phyloP scores from a whole-genome alignment of 1,139 yeast genomes.

The Nakaseomyces sp. region DNA sequence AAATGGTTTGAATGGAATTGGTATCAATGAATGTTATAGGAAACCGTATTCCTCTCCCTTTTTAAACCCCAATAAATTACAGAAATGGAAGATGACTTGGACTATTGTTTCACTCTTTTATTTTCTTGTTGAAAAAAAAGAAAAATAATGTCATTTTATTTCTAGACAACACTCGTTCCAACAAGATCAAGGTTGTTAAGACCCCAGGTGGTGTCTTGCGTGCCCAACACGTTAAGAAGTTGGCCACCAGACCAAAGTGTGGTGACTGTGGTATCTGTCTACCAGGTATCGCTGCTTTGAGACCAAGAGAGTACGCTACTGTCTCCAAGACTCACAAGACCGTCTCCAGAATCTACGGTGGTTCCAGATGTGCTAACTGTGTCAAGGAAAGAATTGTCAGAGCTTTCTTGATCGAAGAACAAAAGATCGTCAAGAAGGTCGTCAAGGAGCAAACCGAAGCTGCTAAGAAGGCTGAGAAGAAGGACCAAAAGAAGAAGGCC shows the following conservation, averaged over 20 bases:
- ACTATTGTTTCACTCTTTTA: no score
- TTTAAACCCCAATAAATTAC: no score
- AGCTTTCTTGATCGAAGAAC: slow-evolving; percentile 99
- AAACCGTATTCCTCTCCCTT: no score
- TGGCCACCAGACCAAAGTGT: slow-evolving; percentile 93
- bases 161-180: slow-evolving; percentile 95
- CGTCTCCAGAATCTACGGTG: slow-evolving; percentile 99
- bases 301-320: slow-evolving; percentile 96
- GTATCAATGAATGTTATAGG: no score
- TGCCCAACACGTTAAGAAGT: slow-evolving; percentile 95
- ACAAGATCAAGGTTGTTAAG: slow-evolving; percentile 98
- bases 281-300: slow-evolving; percentile 85
- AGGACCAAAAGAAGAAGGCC: slow-evolving; percentile 15
- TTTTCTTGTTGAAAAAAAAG: no score
- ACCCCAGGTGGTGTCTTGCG: slow-evolving; percentile 99
- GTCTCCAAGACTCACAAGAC: slow-evolving; percentile 95
- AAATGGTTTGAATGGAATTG: no score
- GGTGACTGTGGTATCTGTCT: slow-evolving; percentile 95
- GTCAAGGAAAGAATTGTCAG: slow-evolving; percentile 98
- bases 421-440: slow-evolving; percentile 98
- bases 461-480: slow-evolving; percentile 43
- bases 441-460: slow-evolving; percentile 89
- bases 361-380: slow-evolving; percentile 96
- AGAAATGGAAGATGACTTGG: no score
- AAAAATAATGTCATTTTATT: slow-evolving; percentile 19